Base-by-base conservation (phyloP, 2,329 filamentous ascomycete genomes). In the Fusarium chaquense region DNA sequence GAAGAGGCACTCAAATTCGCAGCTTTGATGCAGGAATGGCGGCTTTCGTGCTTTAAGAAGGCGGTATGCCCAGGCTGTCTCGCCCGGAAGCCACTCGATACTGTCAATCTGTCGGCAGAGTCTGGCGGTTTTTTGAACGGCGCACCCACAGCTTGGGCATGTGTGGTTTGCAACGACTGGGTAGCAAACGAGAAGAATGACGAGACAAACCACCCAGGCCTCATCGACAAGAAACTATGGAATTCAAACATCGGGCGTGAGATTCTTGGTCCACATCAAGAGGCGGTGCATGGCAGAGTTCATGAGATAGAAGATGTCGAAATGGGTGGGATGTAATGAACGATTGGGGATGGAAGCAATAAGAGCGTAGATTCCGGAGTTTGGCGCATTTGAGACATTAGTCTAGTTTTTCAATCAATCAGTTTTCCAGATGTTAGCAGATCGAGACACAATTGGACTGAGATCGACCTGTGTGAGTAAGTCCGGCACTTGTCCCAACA, bases 31-130 rank as follows among this genome's bases (percentile, higher is more conserved):
- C 63, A 66, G 18, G 55, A 75, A 30, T 83, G 75, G 73, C 70
- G 74, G 4, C 11, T 67, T 24, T 43, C 57, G 10, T 62, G 32
- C 16, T 78, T 72, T 52, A 75, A 72, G 32, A 65, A 63, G 33
- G 55, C 44, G 22, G 47, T 70, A 16, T 83, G 81, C 53, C 73
- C 79, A 2, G 71, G 69, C 22, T 82, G 81, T 62, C 59, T 76
- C 33, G 51, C 57, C 8, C 43, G 20, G 35, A 64, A 73, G 36
- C 22, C 33, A 13, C 60, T 64, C 28, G 15, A 28, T 8, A 15
- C 62, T 2, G 72, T 65, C 45, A 70, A 63, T 28, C 18, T 64
- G 18, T 73, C 71, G 20, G 68, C 66, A 4, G 67, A 75, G 35
- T 28, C 52, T 15, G 43, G 52, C 15, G 59, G 54, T n/a, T 72